Conservation (phyloP, 805 yeast genomes). For the Candida piceae region DNA sequence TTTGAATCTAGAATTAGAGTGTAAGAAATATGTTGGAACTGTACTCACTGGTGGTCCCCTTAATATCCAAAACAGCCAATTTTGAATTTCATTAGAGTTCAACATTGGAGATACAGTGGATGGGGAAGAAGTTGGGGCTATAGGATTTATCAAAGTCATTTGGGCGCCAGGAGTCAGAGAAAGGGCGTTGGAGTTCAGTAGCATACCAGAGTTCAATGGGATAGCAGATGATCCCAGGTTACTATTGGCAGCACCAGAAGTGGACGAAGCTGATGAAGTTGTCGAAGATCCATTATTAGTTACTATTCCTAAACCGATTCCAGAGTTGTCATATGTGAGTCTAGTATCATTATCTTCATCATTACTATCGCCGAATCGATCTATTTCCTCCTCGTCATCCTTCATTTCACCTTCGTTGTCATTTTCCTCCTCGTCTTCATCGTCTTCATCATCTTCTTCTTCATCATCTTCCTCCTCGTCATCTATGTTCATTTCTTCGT, state of each 20-base stretch:
- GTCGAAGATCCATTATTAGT: slow-evolving; percentile 11
- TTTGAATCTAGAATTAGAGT: slow-evolving; percentile 28
- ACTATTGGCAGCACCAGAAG: neutral
- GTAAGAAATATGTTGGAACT: slow-evolving; percentile 50
- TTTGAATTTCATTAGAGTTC: slow-evolving; percentile 36
- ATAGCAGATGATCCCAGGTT: neutral
- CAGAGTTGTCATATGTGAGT: slow-evolving; percentile 18
- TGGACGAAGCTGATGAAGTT: neutral
- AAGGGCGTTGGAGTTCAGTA: slow-evolving; percentile 35
- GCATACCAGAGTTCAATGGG: slow-evolving; percentile 12
- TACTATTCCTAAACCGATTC: slow-evolving; percentile 36
- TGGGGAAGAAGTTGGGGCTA: slow-evolving; percentile 8
- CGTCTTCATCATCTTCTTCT: slow-evolving; percentile 14
- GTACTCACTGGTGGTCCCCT: slow-evolving; percentile 59
- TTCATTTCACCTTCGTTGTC: slow-evolving; percentile 4
- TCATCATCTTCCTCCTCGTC: slow-evolving; percentile 14
- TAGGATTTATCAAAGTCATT: slow-evolving; percentile 17
- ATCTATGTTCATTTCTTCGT: slow-evolving; percentile 15
- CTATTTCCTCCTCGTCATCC: slow-evolving; percentile 18
- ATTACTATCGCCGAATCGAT: slow-evolving; percentile 15
- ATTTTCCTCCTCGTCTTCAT: slow-evolving; percentile 8
- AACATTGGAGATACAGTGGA: slow-evolving; percentile 6
- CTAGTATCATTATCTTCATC: slow-evolving; percentile 10
- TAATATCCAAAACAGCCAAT: slow-evolving; percentile 63
- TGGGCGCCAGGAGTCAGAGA: slow-evolving; percentile 39